Evolutionary conservation across 2,329 filamentous ascomycete species (phyloP), one percentile per base, ranked within the genome.

Genomic region (Sporothrix humicola): DNA sequence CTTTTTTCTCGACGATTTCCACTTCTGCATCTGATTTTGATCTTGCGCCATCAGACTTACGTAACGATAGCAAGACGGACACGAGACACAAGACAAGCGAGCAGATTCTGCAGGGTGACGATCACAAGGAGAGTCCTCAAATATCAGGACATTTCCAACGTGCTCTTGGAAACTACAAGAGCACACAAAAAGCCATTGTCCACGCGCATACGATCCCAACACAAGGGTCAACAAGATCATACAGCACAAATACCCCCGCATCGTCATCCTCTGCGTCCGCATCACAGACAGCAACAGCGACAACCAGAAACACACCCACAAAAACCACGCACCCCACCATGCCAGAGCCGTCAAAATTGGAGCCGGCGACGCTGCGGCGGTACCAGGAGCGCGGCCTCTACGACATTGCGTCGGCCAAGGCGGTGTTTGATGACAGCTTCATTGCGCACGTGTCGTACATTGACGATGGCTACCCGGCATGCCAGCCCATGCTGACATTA

Each of bases 401-500:
- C 73, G 75, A 76, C 13, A 46, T 76, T 3, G 74, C 42, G 12
- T 31, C 72, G 13, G 75, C 70, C n/a, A 66, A 73, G 72, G 56
- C 73, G 1, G 74, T 75, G 23, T 76, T 76, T 65, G 73, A 73
- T 70, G 75, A 76, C 66, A 59, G 69, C 50, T 76, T 75, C 12
- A 73, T 76, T 61, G 73, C 75, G 2, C 74, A 75, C 58, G 74
- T 76, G 59, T 73, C 74, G 17, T 75, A 75, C 46, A 65, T 76
- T 17, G 73, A 69, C n/a, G 75, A 73, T 26, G 74, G 74, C 7
- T 52, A 73, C 42, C 75, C 74, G 59, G 75, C 72, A 20, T 76
- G 75, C 61, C 73, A 73, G 75, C 75, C 75, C 23, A 76, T 75
- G 75, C 69, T 76, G 56, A 73, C 75, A 3, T 54, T 76, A 59